A percentile compares a stretch with the other conserved stretches of the same genome.
These are phyloP conservation scores for Phytophthora fragariaefolia DNA, from an alignment of 352 stramenopile species.

Conservation along the genomic window DNA sequence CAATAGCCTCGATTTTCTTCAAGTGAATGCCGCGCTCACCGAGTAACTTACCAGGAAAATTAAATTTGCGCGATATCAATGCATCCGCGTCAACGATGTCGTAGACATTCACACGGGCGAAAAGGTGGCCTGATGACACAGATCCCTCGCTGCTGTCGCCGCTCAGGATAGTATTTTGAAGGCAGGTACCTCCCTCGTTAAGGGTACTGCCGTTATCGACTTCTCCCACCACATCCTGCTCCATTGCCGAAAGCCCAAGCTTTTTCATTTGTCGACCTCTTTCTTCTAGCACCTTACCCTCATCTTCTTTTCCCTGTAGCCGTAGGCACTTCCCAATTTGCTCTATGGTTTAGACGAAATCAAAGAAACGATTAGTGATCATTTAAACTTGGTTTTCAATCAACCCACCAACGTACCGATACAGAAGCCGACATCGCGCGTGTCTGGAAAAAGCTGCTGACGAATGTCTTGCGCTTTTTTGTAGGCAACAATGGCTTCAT, in stretches of 20 bases:
- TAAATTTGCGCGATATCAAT: conserved; percentile 62
- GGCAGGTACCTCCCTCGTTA: conserved; percentile 27
- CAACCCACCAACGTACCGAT: conserved; percentile 51
- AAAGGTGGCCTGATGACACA: conserved; percentile 38
- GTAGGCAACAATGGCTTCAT: conserved; percentile 73
- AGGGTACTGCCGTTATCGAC: conserved; percentile 27
- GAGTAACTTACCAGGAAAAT: conserved; percentile 66
- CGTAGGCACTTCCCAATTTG: conserved; percentile 84
- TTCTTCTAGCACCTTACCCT: conserved; percentile 59
- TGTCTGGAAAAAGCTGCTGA: conserved; percentile 74
- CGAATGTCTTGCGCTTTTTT: conserved; percentile 77
- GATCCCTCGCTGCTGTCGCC: conserved; percentile 21
- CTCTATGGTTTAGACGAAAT: conserved; percentile 41
- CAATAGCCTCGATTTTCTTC: conserved; percentile 66
- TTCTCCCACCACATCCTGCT: conserved; percentile 38
- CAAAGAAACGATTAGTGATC: not conserved
- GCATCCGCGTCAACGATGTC: conserved; percentile 50
- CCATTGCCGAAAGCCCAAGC: conserved; percentile 49
- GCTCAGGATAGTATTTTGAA: conserved; percentile 39
- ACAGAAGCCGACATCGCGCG: conserved; percentile 79
- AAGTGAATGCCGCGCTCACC: conserved; percentile 69
- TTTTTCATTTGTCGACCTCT: conserved; percentile 70
- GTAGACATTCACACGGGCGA: conserved; percentile 42
- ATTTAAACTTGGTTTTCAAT: not conserved
- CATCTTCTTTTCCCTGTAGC: conserved; percentile 65